Evolutionary conservation across 805 yeast species (phyloP), one percentile per base, ranked within the genome.

Genomic region (Clavispora carvajalis): DNA sequence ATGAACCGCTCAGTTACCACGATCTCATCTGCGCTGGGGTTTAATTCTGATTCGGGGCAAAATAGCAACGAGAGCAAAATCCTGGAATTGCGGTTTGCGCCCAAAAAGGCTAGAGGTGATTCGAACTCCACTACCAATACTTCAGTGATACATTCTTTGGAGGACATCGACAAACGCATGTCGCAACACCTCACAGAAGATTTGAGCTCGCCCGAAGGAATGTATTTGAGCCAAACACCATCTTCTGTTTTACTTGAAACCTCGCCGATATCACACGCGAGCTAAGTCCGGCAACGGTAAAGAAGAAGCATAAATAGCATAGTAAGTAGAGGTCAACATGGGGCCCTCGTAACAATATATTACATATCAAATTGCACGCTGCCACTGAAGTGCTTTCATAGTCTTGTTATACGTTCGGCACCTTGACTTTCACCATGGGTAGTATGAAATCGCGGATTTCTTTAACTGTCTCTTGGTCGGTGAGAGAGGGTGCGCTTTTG

Each of bases 401-500:
- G n/a, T n/a, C n/a, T n/a, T n/a, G n/a, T n/a, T n/a, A n/a, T n/a
- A n/a, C n/a, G n/a, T n/a, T n/a, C n/a, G n/a, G n/a, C n/a, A n/a
- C n/a, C n/a, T n/a, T n/a, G n/a, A n/a, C n/a, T n/a, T n/a, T n/a
- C 1, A 55, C 59, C 62, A 64, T 58, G 0, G 70, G 70, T 10
- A 65, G 40, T 60, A 65, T 61, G 45, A 60, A 64, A 30, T 55
- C 58, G 34, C 66, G 49, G 6, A 63, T 52, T 25, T 65, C 46
- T 34, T 62, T 61, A 1, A 52, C 65, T 29, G 55, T 54, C 31
- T 63, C 67, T 18, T 54, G 60, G 38, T 60, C 65, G 5, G 55
- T 48, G 9, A 52, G 40, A 13, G 46, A 49, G 38, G 29, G 49
- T 8, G 10, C 40, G 46, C 8, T 52, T 48, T 7, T 36, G 23